Base-by-base conservation (phyloP, 352 stramenopile genomes). In the Phytopythium delawarense region DNA sequence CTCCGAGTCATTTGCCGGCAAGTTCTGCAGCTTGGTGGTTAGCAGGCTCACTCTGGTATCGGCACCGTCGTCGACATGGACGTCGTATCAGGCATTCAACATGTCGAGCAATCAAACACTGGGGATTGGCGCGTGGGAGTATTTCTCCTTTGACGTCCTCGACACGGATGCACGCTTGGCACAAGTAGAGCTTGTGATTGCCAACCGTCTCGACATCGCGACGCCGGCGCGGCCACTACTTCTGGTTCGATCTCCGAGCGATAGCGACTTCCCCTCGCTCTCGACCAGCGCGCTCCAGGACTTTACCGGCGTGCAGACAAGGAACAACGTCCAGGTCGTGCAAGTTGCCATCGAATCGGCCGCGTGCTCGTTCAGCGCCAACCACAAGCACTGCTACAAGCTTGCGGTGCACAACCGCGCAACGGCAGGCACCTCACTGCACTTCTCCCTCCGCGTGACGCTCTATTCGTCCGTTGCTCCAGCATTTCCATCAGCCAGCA, bases 131-230 rank as follows among this genome's bases (percentile, higher is more conserved):
- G 67, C 72, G 4, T 91, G 81, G 84, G 39, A 59, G 15, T 89
- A 91, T 57, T 88, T 75, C 37, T 78, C 81, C 3, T 91, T 93
- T 54, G 81, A 89, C 34, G 73, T 93, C 4, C 32, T 52, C 23
- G 76, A 91, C 52, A 65, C 67, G 0, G 34, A 30, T n/a, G 74
- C 76, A 1, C 70, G 73, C 28, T 54, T 76, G 11, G 71, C 86
- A 4, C 69, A 87, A 54, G 81, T 89, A 35, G 70, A 64, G 44
- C 53, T 91, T 1, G 2, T 70, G 23, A 78, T 87, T 42, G 60
- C 76, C 34, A 87, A 85, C 56, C 63, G 79, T 7, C 68, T 84
- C 7, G 50, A 69, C 6, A 30, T 63, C 3, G 59, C 67, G 30
- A 88, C 82, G 1, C 78, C 74, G 5, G 69, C 71, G 30, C 64